phyloP scores from a whole-genome alignment of 1,284 basidiomycete species.

The Fomitiporia mediterranea region DNA sequence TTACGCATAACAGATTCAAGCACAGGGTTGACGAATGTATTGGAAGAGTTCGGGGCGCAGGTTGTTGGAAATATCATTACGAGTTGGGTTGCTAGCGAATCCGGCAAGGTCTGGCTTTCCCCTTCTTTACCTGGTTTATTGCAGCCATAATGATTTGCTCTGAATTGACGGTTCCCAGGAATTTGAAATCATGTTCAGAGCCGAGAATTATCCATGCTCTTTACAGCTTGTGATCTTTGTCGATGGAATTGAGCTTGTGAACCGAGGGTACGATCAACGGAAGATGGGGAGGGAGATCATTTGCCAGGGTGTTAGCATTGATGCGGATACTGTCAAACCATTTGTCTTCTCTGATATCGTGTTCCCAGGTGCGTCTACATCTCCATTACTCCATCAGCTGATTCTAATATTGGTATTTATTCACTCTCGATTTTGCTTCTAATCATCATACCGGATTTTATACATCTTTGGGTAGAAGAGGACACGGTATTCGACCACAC shows the following conservation, averaged over 20 bases:
- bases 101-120: slow-evolving; percentile 13
- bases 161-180: neutral
- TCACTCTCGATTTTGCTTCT: neutral
- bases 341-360: slow-evolving; percentile 16
- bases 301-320: slow-evolving; percentile 13
- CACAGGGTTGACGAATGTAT: slow-evolving; percentile 1
- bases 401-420: neutral
- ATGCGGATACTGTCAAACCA: slow-evolving; percentile 13
- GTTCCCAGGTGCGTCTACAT: slow-evolving; percentile 5
- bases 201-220: slow-evolving; percentile 8
- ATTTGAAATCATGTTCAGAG: slow-evolving; percentile 12
- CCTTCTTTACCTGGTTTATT: neutral
- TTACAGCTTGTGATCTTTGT: slow-evolving; percentile 14
- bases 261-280: slow-evolving; percentile 15
- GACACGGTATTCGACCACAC: slow-evolving; percentile 3
- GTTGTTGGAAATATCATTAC: slow-evolving; percentile 9
- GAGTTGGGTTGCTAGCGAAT: slow-evolving; percentile 17
- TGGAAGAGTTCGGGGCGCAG: slow-evolving; percentile 17
- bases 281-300: slow-evolving; percentile 16
- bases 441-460: neutral
- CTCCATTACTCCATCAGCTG: neutral
- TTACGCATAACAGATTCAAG: slow-evolving; percentile 12
- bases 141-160: neutral
- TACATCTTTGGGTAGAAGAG: neutral
- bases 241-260: slow-evolving; percentile 14